Base-by-base conservation (phyloP, 106 monocot species). In the Gastrodia elata region DNA sequence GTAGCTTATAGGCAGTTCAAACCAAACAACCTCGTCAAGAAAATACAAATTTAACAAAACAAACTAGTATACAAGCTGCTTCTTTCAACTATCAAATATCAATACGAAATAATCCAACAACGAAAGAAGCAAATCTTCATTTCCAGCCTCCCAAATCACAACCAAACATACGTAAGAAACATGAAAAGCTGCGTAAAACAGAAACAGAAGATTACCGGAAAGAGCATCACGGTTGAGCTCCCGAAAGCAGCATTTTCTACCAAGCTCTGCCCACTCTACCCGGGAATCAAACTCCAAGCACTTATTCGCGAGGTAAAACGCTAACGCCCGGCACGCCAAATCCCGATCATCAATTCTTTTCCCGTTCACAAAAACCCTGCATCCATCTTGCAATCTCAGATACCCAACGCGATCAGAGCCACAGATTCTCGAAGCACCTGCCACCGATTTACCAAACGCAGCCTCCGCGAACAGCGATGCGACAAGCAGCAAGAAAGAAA, bases 341-440 rank as follows among this genome's bases (percentile, higher is more conserved):
- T 18, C 42, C 46, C 18, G 42, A 32, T 78, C 78, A 43, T 73
- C 78, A 6, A 78, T 65, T 44, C 26, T 32, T 48, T 38, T 13
- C 61, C 39, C 71, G 42, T 71, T 71, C 10, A 71, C 64, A 59
- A 77, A 71, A 15, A 71, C 14, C 22, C 20, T 15, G n/a, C 43
- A 61, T 33, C 70, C 71, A 71, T 77, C 71, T 38, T 58, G 41
- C 40, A 40, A 32, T 71, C 55, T 71, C 52, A 77, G 71, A 71
- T 30, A 71, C 41, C 61, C 78, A 48, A 78, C 34, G 37, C 72
- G 72, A 73, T 78, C 73, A 6, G 36, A 34, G 11, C 78, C 64
- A 16, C 78, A 72, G 71, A 20, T 72, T 71, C 78, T 49, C 49
- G 25, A 65, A 44, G 14, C 27, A 33, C 18, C 71, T 48, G 15